Evolutionary conservation across 23 red algal genomes (phyloP), one percentile per base, ranked within the genome.

Genomic region (Gracilaria vermiculophylla): DNA sequence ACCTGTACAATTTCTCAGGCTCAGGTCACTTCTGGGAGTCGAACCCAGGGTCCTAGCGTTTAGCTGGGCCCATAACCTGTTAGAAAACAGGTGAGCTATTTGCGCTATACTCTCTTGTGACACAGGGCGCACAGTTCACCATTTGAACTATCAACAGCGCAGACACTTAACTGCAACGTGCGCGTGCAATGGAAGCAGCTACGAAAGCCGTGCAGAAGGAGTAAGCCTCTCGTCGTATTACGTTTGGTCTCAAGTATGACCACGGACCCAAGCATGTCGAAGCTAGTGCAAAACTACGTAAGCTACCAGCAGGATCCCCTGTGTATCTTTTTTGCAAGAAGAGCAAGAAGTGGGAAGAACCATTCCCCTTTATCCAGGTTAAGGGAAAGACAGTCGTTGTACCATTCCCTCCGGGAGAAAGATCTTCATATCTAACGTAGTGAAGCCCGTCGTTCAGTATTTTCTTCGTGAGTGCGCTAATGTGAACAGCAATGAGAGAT

Each of bases 371-470:
- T 51, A 6, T 88, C n/a, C 24, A 35, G 23, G 56, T 76, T 3
- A 67, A 88, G 34, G 65, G 83, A 17, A 48, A 75, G 8, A 88
- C 64, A 42, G 83, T 88, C 34, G 43, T 75, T 31, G 70, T 88
- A 28, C 47, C 75, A 88, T 5, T 65, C 50, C 69, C 14, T 28
- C 33, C 25, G 83, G 66, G 13, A 41, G 70, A 51, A n/a, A 32
- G 8, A 88, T 77, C 20, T 88, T 88, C 44, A 65, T 40, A 9
- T 60, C 45, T 41, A 50, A 61, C n/a, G 47, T 40, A 14, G 83
- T 88, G 21, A 88, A 88, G 29, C 57, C 45, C 29, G 61, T 24
- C 48, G 34, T 55, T 79, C 11, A 0, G 15, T 47, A 14, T n/a
- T n/a, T n/a, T n/a, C n/a, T n/a, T n/a, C n/a, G n/a, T n/a, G n/a